phyloP scores from a whole-genome alignment of 768 basidiomycete genomes.

The Xanthoconium purpureum region DNA sequence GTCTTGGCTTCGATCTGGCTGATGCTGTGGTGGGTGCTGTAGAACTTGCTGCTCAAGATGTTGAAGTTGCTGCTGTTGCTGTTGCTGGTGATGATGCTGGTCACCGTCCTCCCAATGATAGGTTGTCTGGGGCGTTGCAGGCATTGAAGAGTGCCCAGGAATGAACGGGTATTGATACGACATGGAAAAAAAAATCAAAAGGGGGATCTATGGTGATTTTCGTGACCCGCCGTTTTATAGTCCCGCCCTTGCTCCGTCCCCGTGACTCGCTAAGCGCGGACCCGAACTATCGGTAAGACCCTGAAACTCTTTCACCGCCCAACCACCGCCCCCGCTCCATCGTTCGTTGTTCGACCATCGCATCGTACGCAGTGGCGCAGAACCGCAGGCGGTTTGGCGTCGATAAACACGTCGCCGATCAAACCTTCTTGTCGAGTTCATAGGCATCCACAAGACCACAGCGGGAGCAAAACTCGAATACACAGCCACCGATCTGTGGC shows the following conservation, averaged over 20 bases:
- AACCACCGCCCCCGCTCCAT: neutral
- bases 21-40: conserved; percentile 37
- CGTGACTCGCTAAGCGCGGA: conserved; percentile 29
- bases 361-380: too few relatives aligned
- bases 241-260: conserved; percentile 3
- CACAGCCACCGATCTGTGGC: neutral
- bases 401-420: neutral
- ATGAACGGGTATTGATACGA: conserved; percentile 48
- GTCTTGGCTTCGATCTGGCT: conserved; percentile 29
- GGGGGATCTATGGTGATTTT: conserved; percentile 23
- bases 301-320: neutral
- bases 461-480: neutral
- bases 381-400: too few relatives aligned
- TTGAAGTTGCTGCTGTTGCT: conserved; percentile 32
- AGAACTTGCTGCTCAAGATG: conserved; percentile 38
- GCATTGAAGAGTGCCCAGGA: conserved; percentile 46
- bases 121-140: conserved; percentile 44
- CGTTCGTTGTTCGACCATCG: neutral
- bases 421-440: too few relatives aligned
- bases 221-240: conserved; percentile 33
- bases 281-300: conserved; percentile 10
- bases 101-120: conserved; percentile 44
- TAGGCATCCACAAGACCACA: neutral
- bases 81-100: conserved; percentile 21
- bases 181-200: conserved; percentile 35